Conservation (phyloP, 2,329 filamentous ascomycete species). For the Zasmidium citrigriseum region DNA sequence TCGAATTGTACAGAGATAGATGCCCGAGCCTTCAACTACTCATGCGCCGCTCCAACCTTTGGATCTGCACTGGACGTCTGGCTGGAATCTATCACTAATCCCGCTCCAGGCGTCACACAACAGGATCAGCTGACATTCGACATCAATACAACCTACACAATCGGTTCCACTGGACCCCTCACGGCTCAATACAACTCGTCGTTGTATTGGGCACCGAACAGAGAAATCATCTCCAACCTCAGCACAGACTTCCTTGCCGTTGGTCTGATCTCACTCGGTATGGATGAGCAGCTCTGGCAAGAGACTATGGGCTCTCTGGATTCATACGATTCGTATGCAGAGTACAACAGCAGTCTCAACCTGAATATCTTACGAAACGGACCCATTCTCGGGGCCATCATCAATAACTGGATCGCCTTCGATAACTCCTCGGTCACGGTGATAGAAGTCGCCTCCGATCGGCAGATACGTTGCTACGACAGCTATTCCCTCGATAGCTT, state of each 20-base stretch:
- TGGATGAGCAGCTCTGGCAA: background rate
- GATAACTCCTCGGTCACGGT: background rate
- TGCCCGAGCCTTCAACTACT: background rate
- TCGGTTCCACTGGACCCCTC: background rate
- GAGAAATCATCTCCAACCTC: conserved; percentile 23
- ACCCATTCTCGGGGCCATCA: conserved; percentile 12
- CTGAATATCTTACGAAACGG: conserved; percentile 11
- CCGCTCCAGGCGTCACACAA: background rate
- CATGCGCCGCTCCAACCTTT: background rate
- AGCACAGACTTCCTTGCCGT: conserved; percentile 11
- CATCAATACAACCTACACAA: conserved; percentile 4
- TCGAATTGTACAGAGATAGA: background rate
- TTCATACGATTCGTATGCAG: conserved; percentile 3
- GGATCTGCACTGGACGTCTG: conserved; percentile 10
- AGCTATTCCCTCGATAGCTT: conserved; percentile 7
- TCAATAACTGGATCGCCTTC: conserved; percentile 6
- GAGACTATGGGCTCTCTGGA: background rate
- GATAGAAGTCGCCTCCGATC: conserved; percentile 3
- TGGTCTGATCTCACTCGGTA: conserved; percentile 3
- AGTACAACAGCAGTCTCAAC: conserved; percentile 11
- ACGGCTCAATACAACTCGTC: background rate
- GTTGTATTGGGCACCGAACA: conserved; percentile 23
- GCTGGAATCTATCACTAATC: conserved; percentile 1
- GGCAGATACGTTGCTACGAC: conserved; percentile 8
- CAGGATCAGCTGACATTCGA: conserved; percentile 9